Conservation (phyloP, 2,329 filamentous ascomycete genomes). For the Ophiocordyceps camponoti-floridani region DNA sequence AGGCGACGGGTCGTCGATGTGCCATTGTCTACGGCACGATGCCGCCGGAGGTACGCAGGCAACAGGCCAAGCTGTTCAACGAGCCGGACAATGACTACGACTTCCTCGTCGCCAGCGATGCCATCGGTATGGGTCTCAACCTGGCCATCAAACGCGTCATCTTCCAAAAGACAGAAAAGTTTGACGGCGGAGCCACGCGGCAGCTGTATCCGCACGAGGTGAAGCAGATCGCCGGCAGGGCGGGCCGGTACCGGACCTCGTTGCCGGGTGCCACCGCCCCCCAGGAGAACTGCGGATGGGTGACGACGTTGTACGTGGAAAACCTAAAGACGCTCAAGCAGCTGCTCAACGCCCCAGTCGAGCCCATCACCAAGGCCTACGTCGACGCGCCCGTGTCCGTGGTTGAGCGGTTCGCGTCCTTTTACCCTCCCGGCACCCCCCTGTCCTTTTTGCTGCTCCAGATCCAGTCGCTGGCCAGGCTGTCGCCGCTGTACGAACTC, state of each 20-base stretch:
- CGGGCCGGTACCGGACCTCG: constrained; percentile 64
- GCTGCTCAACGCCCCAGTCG: constrained; percentile 45
- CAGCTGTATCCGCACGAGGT: constrained; percentile 56
- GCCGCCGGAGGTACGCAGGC: constrained; percentile 79
- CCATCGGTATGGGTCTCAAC: constrained; percentile 95
- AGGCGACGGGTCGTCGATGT: constrained; percentile 56
- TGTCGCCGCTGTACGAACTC: constrained; percentile 52
- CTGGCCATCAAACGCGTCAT: constrained; percentile 81
- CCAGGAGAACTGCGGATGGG: constrained; percentile 33
- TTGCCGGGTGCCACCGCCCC: constrained; percentile 4
- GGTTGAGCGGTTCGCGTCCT: constrained; percentile 59
- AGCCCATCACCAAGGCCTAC: constrained; percentile 52
- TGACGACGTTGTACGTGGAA: constrained; percentile 57
- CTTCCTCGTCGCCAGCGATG: constrained; percentile 82
- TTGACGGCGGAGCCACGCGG: constrained; percentile 38
- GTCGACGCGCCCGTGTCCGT: constrained; percentile 54
- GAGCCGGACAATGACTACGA: constrained; percentile 93
- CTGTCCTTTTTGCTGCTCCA: constrained; percentile 69
- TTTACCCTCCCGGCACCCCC: constrained; percentile 66
- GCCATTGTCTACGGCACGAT: constrained; percentile 87
- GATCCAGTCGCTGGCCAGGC: constrained; percentile 48
- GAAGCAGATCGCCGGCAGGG: constrained; percentile 88
- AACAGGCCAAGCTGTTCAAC: constrained; percentile 87
- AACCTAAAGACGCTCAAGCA: constrained; percentile 47
- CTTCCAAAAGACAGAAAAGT: constrained; percentile 65